Evolutionary conservation across 306 rosid species (phyloP), one percentile per base, ranked within the genome.

Genomic region (Arachis hypogaea): DNA sequence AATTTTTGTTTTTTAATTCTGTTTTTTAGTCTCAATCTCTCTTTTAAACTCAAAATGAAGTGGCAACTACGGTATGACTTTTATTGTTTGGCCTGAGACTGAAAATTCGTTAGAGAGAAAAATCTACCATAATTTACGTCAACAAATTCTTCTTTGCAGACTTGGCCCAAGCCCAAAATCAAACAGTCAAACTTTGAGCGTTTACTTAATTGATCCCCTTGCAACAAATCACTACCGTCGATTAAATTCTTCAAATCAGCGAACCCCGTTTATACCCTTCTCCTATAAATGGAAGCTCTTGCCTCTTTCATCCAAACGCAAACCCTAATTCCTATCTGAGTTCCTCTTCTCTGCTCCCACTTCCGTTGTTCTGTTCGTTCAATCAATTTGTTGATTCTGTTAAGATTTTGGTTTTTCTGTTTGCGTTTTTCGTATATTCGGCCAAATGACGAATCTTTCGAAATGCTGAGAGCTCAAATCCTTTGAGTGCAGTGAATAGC

Each of bases 371-470:
- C n/a, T 11, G 1, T 44, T 50, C 47, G 4, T 45, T n/a, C 66
- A 43, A 30, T 71, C 10, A 9, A 7, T 22, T 7, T 7, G 22
- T 60, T 33, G n/a, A 6, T 52, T 8, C 0, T 54, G 14, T 50
- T 28, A 30, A 50, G 57, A 9, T 22, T 22, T 58, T 42, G 11
- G 3, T 41, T 65, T 7, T 16, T 58, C 4, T 67, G 3, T 6
- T 7, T 22, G 0, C 43, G 9, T 5, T 4, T 74, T 30, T 7
- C 5, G 10, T 8, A 6, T 11, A 8, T 5, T 16, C 5, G 1
- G 81, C 18, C 81, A 76, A 52, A 71, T 76, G 85, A 76, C 54
- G 85, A 76, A 81, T 76, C 75, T 76, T 76, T 72, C 71, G 11
- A 60, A 43, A 40, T 52, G 72, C 33, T 14, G 85, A 81, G 75